Evolutionary conservation across 108 stramenopile genomes (phyloP).

Genomic region (Stephanodiscus triporus): DNA sequence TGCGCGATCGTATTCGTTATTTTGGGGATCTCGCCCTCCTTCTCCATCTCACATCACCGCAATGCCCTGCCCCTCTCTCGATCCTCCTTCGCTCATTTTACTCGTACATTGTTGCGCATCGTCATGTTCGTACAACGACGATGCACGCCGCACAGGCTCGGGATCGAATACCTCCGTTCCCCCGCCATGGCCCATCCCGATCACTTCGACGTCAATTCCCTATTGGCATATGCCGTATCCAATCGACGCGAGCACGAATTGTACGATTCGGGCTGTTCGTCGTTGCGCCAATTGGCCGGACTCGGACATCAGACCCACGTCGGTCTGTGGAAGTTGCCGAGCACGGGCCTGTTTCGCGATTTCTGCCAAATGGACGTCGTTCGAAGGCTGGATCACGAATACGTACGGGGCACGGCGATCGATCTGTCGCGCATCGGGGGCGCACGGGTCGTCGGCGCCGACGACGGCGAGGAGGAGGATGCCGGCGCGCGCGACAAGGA

Average conservation of each 20-base stretch:
- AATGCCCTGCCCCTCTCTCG: no score
- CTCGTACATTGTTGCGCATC: no score
- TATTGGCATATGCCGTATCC: slow-evolving; percentile 60
- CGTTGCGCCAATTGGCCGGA: slow-evolving; percentile 42
- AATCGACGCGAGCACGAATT: slow-evolving; percentile 64
- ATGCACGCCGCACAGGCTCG: slow-evolving; percentile 44
- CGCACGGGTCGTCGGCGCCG: no score
- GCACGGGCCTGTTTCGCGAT: slow-evolving; percentile 59
- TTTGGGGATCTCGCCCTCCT: no score
- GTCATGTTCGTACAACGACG: no score
- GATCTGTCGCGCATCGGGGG: slow-evolving; percentile 21
- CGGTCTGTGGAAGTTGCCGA: slow-evolving; percentile 75
- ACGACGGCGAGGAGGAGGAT: no score
- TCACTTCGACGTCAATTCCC: slow-evolving; percentile 56
- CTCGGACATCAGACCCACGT: slow-evolving; percentile 56
- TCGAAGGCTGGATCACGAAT: slow-evolving; percentile 43
- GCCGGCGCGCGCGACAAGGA: no score
- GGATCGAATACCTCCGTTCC: slow-evolving; percentile 65
- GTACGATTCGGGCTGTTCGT: slow-evolving; percentile 48
- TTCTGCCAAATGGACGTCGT: slow-evolving; percentile 59
- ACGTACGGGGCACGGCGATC: slow-evolving; percentile 34
- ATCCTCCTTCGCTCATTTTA: no score
- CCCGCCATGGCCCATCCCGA: slow-evolving; percentile 75
- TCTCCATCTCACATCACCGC: background rate
- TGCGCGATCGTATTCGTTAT: no score